These are phyloP conservation scores for Boeremia exigua DNA, from an alignment of 2,329 filamentous ascomycete species.

Conservation along the genomic window DNA sequence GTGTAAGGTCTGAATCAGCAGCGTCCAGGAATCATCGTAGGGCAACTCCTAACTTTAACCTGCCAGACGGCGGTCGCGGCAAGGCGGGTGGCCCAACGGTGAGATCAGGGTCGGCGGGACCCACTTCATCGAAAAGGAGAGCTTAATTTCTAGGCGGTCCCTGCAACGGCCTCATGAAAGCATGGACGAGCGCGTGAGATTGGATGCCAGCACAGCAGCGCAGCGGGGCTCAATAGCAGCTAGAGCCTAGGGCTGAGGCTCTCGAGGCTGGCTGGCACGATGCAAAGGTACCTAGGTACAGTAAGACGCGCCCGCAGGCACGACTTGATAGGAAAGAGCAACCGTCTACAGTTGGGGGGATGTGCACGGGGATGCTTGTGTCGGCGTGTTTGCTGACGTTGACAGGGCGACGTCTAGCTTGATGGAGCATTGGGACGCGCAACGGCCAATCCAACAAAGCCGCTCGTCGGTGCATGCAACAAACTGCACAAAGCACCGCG, in stretches of 20 bases:
- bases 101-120: slow-evolving; percentile 15
- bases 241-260: slow-evolving; percentile 9
- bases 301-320: slow-evolving; percentile 1
- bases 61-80: slow-evolving; percentile 9
- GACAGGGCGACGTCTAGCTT: slow-evolving; percentile 18
- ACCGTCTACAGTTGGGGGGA: slow-evolving; percentile 1
- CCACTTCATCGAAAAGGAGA: slow-evolving; percentile 17
- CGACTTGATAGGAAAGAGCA: neutral
- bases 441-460: slow-evolving; percentile 12
- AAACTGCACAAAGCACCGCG: slow-evolving; percentile 6
- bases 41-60: slow-evolving; percentile 2
- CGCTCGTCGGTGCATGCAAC: slow-evolving; percentile 9
- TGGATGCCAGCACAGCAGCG: slow-evolving; percentile 10
- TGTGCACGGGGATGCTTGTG: slow-evolving; percentile 12
- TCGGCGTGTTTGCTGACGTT: slow-evolving; percentile 18
- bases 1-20: neutral
- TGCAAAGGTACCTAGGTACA: slow-evolving; percentile 8
- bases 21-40: slow-evolving; percentile 5
- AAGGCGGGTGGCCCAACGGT: slow-evolving; percentile 18
- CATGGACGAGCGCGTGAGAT: slow-evolving; percentile 10
- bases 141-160: slow-evolving; percentile 17
- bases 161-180: slow-evolving; percentile 7
- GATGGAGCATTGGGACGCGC: slow-evolving; percentile 14
- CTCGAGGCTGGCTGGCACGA: neutral
- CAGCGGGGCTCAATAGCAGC: slow-evolving; percentile 5